Evolutionary conservation across 306 rosid genomes (phyloP), one percentile per base, ranked within the genome.

Genomic region (Castanea sativa): DNA sequence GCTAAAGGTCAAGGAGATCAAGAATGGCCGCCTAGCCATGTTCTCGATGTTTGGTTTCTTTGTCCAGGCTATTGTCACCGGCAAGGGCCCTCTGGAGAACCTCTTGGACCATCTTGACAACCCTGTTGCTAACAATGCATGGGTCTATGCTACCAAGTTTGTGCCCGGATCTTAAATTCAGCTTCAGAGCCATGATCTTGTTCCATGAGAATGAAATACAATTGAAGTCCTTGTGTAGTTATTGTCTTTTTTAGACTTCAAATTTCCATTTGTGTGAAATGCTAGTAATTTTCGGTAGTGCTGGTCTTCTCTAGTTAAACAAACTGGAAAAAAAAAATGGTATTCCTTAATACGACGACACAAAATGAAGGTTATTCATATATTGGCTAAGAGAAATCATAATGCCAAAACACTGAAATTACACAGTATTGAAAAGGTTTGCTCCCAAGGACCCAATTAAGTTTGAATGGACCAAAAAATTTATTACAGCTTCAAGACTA

Each of bases 11-110:
- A 94, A 94, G 88, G 98, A 94, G 73, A 88, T 94, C 70, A 94
- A 94, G 91, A 94, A 92, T 49, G 94, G 97, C 20, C 78, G 97
- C 67, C 80, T 92, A 35, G 98, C 98, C 55, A 94, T 94, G 98
- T 94, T 94, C 84, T 88, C 98, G 18, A 94, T 90, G 98, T 94
- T 94, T 74, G 97, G 97, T 14, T 94, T 94, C 93, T 94, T 92
- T 81, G 98, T 94, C 56, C 98, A 94, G 77, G 98, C 98, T 83
- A 94, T 94, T 79, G 94, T 94, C 69, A 94, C 98, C 1, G 98
- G 97, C 1, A 92, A 94, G 78, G 98, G 97, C 0, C 98, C 96
- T 0, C 81, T 94, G 71, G 98, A 94, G 90, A 94, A 92, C 76
- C 90, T 94, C 21, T 78, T 94, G 81, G 98, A 92, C 77, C 97